Evolutionary conservation across 2,329 filamentous ascomycete genomes (phyloP), one percentile per base, ranked within the genome.

Genomic region (Microcyclospora tardicrescens): DNA sequence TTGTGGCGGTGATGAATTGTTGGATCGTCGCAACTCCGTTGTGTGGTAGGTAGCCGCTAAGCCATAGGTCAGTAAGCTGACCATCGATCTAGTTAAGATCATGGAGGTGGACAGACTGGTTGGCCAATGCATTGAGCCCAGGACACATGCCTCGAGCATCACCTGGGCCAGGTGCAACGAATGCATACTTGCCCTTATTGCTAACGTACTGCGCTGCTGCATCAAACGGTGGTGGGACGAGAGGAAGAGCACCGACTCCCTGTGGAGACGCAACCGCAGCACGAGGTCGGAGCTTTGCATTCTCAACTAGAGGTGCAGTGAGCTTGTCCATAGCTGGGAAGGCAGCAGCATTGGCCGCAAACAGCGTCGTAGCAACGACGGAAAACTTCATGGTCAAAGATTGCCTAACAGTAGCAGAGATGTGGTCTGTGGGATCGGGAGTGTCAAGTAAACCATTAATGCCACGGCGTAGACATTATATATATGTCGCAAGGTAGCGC

Each of bases 21-120:
- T 49, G 31, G 36, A 59, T 57, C 16, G 57, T 58, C n/a, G 50
- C 58, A 13, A 53, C 43, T 27, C 57, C 57, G 33, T 59, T 54
- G 39, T 51, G 54, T 3, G 57, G 56, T 1, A 58, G 43, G 35
- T 58, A 58, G 28, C 42, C 44, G 42, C 30, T 38, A 27, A 16
- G 19, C 19, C 19, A 24, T 24, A 8, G 8, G 8, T 24, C 19
- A 24, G 19, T 24, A 19, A 16, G 33, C 31, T 24, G 35, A 39
- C 2, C 15, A 16, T 14, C 8, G 6, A 16, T 27, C n/a, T 24
- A 24, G 19, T 24, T 8, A 24, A 24, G 19, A 24, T 4, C 19
- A 24, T 24, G 5, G 8, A 13, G 24, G 10, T n/a, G 11, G 11
- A 16, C 41, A 19, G 34, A 42, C 42, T 58, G 56, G 38, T 59